Evolutionary conservation across 2,329 filamentous ascomycete genomes (phyloP).

Genomic region (Fusarium dimerum): DNA sequence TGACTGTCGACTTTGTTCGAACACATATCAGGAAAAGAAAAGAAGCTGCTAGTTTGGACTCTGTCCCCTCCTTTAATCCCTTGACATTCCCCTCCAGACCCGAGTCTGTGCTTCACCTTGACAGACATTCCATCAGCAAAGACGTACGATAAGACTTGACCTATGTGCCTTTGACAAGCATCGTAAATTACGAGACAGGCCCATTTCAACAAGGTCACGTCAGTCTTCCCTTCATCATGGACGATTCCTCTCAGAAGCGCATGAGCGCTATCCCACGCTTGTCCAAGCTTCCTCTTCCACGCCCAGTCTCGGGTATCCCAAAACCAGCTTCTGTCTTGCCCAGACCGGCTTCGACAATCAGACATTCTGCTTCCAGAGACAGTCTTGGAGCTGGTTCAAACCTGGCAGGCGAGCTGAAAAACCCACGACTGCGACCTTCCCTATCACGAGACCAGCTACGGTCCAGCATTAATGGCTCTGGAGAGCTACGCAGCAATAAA

Average conservation of each 20-base stretch:
- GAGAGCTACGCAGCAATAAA: conserved; percentile 40
- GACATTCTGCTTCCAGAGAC: conserved; percentile 33
- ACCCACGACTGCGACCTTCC: conserved; percentile 43
- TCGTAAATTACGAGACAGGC: background rate
- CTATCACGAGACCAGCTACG: conserved; percentile 43
- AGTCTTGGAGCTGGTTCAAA: conserved; percentile 16
- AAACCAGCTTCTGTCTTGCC: conserved; percentile 29
- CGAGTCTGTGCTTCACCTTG: background rate
- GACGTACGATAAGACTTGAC: conserved; percentile 8
- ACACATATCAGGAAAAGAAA: background rate
- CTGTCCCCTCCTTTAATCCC: background rate
- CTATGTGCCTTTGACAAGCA: conserved; percentile 1
- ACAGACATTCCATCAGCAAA: background rate
- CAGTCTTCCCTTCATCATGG: conserved; percentile 27
- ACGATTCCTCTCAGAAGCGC: conserved; percentile 37
- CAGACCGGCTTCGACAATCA: conserved; percentile 30
- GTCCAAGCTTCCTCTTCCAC: conserved; percentile 41
- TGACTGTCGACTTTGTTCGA: background rate
- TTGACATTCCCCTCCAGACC: background rate
- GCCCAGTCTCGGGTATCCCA: conserved; percentile 34
- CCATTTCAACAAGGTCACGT: background rate
- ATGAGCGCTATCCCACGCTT: conserved; percentile 38
- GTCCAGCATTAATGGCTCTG: conserved; percentile 16
- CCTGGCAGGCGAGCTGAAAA: conserved; percentile 35
- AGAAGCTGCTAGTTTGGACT: background rate